phyloP scores from a whole-genome alignment of 2,329 filamentous ascomycete species.

The Pyricularia sp. region DNA sequence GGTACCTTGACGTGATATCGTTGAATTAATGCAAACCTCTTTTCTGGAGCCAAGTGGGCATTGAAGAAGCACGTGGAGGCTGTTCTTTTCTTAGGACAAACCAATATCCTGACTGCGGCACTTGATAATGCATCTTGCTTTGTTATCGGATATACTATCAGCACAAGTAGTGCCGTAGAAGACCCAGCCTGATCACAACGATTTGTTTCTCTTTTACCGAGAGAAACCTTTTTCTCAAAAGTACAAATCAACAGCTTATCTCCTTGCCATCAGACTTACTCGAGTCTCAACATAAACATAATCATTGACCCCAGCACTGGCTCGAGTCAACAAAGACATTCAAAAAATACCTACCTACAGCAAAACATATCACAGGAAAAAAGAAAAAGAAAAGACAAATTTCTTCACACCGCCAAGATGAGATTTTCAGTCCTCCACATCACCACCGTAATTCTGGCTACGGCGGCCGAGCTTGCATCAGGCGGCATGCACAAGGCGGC shows the following conservation, averaged over 20 bases:
- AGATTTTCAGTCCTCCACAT: not conserved
- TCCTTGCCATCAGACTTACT: not conserved
- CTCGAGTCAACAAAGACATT: not conserved
- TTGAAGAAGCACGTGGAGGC: not conserved
- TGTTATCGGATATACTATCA: too few species aligned
- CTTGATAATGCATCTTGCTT: too few species aligned
- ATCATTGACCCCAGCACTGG: too few species aligned
- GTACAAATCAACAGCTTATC: not conserved
- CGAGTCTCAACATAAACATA: not conserved
- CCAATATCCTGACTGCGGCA: not conserved
- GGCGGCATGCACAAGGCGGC: not conserved
- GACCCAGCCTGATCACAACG: too few species aligned
- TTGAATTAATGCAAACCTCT: not conserved
- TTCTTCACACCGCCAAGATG: not conserved
- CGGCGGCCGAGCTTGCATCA: not conserved
- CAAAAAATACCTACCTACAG: not conserved
- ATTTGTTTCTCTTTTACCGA: too few species aligned
- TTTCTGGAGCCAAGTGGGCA: too few species aligned
- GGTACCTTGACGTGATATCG: not conserved
- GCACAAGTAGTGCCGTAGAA: too few species aligned
- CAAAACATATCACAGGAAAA: too few species aligned
- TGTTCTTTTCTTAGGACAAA: not conserved
- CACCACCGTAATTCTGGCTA: not conserved
- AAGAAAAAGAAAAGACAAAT: too few species aligned
- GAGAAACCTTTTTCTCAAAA: not conserved